phyloP scores from a whole-genome alignment of 2,329 filamentous ascomycete species.

The Pseudocercospora cruenta region DNA sequence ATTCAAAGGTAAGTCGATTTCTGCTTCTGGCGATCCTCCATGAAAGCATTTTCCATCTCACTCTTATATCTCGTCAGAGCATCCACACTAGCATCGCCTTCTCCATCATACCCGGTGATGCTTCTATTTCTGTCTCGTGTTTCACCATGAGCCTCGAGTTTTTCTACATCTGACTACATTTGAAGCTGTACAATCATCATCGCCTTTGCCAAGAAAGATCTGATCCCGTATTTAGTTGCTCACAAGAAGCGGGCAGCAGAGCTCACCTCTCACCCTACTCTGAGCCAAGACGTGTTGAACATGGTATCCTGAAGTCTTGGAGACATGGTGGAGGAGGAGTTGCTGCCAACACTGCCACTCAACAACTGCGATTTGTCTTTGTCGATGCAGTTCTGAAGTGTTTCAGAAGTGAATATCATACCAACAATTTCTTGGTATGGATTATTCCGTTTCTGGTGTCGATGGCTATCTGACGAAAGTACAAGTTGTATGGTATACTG shows the following conservation, averaged over 20 bases:
- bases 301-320: slow-evolving; percentile 2
- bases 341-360: slow-evolving; percentile 5
- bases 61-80: neutral
- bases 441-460: neutral
- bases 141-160: slow-evolving; percentile 6
- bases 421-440: neutral
- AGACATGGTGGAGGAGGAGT: neutral
- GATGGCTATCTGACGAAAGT: neutral
- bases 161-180: slow-evolving; percentile 1
- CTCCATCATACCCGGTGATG: neutral
- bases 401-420: neutral
- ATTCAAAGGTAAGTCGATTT: neutral
- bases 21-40: neutral
- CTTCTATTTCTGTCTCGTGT: slow-evolving; percentile 9
- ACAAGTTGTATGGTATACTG: slow-evolving; percentile 4
- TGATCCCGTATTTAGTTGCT: neutral
- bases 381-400: slow-evolving; percentile 4
- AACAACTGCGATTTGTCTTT: neutral
- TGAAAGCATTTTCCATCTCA: neutral
- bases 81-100: neutral
- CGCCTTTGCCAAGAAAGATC: neutral
- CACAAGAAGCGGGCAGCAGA: slow-evolving; percentile 2
- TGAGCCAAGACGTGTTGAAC: neutral
- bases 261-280: neutral
- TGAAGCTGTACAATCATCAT: slow-evolving; percentile 1